phyloP scores from a whole-genome alignment of 306 rosid species.

The Erythrophleum fordii region DNA sequence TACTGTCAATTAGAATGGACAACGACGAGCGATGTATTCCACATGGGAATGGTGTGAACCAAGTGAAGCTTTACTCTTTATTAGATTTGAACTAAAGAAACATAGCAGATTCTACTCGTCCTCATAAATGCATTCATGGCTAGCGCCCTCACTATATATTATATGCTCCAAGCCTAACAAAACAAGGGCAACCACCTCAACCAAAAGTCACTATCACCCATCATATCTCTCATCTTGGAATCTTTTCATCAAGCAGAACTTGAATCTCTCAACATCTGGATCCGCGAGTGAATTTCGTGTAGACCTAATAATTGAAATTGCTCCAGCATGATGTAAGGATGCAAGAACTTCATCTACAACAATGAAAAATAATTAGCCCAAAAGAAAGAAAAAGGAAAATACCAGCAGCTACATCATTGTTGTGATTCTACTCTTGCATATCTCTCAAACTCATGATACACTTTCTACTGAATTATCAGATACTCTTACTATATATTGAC shows the following conservation, averaged over 20 bases:
- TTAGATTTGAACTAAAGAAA: neutral
- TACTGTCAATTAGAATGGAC: neutral
- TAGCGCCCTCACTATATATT: neutral
- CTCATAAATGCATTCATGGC: neutral
- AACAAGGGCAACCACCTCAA: constrained; percentile 7
- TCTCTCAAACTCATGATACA: constrained; percentile 2
- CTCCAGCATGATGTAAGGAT: constrained; percentile 79
- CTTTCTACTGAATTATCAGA: neutral
- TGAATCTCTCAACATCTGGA: constrained; percentile 63
- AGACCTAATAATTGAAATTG: constrained; percentile 62
- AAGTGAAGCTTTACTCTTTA: neutral
- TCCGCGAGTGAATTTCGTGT: constrained; percentile 67
- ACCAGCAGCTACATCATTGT: neutral
- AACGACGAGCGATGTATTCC: neutral
- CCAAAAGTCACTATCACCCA: constrained; percentile 47
- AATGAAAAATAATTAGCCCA: constrained; percentile 16
- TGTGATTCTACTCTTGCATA: neutral
- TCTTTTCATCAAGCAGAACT: constrained; percentile 70
- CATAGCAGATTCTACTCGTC: neutral
- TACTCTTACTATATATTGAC: too few species aligned
- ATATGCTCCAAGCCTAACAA: neutral
- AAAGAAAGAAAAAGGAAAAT: neutral
- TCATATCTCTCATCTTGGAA: constrained; percentile 76
- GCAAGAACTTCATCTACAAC: constrained; percentile 71
- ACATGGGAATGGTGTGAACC: neutral